Conservation (phyloP, 225 moss, liverwort and hornwort genomes). For the Climacium dendroides region DNA sequence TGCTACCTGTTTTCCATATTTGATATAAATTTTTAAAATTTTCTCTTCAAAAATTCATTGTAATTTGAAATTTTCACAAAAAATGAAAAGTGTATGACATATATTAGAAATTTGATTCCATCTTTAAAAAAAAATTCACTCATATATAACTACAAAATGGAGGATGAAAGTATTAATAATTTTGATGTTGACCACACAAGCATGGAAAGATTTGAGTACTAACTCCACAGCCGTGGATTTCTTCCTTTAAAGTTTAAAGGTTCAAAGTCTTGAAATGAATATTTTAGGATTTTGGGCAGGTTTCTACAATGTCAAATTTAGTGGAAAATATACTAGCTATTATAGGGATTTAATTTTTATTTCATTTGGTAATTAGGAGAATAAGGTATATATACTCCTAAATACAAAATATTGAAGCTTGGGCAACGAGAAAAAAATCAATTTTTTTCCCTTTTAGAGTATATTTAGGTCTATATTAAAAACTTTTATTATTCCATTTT, state of each 20-base stretch:
- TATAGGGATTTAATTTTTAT: not conserved
- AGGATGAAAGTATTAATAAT: not conserved
- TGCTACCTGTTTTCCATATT: not conserved
- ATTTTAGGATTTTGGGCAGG: not conserved
- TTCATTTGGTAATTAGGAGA: not conserved
- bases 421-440: not conserved
- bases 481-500: not conserved
- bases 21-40: not conserved
- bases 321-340: not conserved
- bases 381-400: not conserved
- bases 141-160: not conserved
- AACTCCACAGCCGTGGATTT: accelerated
- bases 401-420: not conserved
- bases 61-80: not conserved
- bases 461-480: not conserved
- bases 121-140: no score
- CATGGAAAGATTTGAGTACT: not conserved
- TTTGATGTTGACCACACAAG: accelerated
- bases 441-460: not conserved
- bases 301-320: not conserved
- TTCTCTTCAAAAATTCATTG: not conserved
- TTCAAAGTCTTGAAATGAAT: not conserved
- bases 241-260: not conserved
- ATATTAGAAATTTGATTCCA: not conserved
- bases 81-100: not conserved